Conservation (phyloP, 2,329 filamentous ascomycete genomes). For the Tetracladium maxilliforme region DNA sequence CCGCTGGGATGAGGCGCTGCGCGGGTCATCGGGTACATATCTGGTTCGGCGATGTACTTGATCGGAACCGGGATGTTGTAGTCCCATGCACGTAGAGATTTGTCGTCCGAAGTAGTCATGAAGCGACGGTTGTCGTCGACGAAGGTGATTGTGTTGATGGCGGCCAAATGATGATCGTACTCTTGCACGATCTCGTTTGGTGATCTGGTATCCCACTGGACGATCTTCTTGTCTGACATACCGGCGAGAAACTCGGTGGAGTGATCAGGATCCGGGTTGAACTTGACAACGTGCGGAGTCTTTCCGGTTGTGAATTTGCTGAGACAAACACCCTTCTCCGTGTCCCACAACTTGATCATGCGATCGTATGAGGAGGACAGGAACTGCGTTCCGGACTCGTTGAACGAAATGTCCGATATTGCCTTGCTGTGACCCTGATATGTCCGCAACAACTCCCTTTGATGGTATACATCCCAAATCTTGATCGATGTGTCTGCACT, state of each 20-base stretch:
- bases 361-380: constrained; percentile 86
- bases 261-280: constrained; percentile 68
- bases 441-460: constrained; percentile 76
- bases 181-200: constrained; percentile 79
- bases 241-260: constrained; percentile 87
- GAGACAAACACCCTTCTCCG: constrained; percentile 80
- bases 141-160: constrained; percentile 94
- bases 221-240: constrained; percentile 98
- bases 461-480: constrained; percentile 89
- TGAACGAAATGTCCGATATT: constrained; percentile 82
- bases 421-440: constrained; percentile 84
- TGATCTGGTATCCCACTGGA: constrained; percentile 84
- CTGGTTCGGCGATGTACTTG: constrained; percentile 93
- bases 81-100: constrained; percentile 92
- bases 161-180: constrained; percentile 96
- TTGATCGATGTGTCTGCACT: constrained; percentile 84
- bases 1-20: constrained; percentile 73
- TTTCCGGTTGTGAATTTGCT: constrained; percentile 85
- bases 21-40: constrained; percentile 94
- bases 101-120: constrained; percentile 96
- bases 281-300: constrained; percentile 86
- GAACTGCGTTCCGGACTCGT: constrained; percentile 68
- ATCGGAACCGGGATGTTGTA: constrained; percentile 97
- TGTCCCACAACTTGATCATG: constrained; percentile 97
- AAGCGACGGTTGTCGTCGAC: constrained; percentile 90